phyloP scores from a whole-genome alignment of 2,329 filamentous ascomycete genomes.

The Elsinoe batatas region DNA sequence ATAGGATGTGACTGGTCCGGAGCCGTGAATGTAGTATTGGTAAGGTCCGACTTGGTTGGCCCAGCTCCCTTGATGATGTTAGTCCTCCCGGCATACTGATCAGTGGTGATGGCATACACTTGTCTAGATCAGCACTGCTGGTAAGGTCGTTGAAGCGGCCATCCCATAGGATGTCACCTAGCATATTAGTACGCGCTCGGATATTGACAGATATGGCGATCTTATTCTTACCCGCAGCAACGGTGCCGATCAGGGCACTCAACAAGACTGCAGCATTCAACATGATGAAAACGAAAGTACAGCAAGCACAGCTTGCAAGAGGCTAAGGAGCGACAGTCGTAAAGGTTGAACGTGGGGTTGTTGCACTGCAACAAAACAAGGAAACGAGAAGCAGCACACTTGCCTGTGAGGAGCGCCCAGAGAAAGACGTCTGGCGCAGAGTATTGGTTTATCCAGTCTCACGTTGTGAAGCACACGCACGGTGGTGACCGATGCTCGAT shows the following conservation, averaged over 20 bases:
- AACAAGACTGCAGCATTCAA: not conserved
- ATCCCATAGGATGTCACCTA: constrained; percentile 51
- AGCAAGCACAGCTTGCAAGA: constrained; percentile 13
- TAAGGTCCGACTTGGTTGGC: constrained; percentile 59
- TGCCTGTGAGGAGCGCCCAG: not conserved
- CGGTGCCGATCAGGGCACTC: constrained; percentile 9
- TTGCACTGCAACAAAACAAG: constrained; percentile 6
- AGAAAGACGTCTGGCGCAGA: not conserved
- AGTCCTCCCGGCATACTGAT: not conserved
- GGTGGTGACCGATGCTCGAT: constrained; percentile 8
- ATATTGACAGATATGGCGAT: not conserved
- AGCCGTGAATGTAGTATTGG: constrained; percentile 68
- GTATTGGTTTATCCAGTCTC: constrained; percentile 10
- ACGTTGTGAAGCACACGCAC: constrained; percentile 4
- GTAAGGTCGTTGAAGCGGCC: constrained; percentile 54
- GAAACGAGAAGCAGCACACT: not conserved
- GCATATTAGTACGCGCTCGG: not conserved
- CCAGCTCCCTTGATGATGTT: constrained; percentile 44
- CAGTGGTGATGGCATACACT: constrained; percentile 27
- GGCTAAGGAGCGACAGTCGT: constrained; percentile 2
- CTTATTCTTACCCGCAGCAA: constrained; percentile 7
- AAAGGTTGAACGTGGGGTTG: not conserved
- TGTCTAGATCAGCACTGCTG: constrained; percentile 45
- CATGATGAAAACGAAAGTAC: constrained; percentile 10
- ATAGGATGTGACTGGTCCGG: constrained; percentile 46